Percentiles rank a stretch among this genome's conserved stretches.
Conservation (phyloP, 495 filamentous ascomycete genomes). For the Immersiella caudata region DNA sequence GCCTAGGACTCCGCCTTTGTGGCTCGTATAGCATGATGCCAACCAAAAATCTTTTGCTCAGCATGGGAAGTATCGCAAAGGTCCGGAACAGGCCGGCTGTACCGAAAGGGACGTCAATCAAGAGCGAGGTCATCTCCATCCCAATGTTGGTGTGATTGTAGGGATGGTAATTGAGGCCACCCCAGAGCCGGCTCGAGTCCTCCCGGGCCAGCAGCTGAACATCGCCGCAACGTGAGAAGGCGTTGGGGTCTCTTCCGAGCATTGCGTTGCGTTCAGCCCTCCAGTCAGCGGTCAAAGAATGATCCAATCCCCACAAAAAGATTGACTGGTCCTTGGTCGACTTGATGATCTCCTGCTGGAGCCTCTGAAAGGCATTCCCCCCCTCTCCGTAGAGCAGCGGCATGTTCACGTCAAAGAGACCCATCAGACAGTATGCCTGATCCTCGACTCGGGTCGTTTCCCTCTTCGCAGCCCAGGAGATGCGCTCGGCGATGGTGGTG, state of each 20-base stretch:
- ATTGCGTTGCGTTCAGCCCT: not conserved
- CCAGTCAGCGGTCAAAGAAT: not conserved
- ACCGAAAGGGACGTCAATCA: not conserved
- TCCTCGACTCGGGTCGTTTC: slow-evolving; percentile 18
- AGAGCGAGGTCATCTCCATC: not conserved
- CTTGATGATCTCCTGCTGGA: slow-evolving; percentile 22
- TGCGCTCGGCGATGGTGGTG: slow-evolving; percentile 10
- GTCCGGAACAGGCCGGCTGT: not conserved
- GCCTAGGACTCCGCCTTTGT: not conserved
- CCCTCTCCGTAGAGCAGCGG: slow-evolving; percentile 23
- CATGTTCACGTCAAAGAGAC: slow-evolving; percentile 23
- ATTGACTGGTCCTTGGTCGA: slow-evolving; percentile 10
- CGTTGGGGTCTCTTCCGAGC: not conserved
- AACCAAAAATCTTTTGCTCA: not conserved
- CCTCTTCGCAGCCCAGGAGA: slow-evolving; percentile 19
- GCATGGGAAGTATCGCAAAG: not conserved
- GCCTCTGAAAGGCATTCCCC: slow-evolving; percentile 7
- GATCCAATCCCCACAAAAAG: not conserved
- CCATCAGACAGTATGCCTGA: slow-evolving; percentile 21
- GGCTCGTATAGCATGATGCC: not conserved
- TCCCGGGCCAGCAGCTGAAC: not conserved
- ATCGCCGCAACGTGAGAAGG: not conserved
- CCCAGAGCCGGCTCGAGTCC: not conserved
- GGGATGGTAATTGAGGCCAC: not conserved
- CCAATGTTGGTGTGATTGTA: not conserved